phyloP scores from a whole-genome alignment of 2,329 filamentous ascomycete species.

The Grosmannia clavigera region DNA sequence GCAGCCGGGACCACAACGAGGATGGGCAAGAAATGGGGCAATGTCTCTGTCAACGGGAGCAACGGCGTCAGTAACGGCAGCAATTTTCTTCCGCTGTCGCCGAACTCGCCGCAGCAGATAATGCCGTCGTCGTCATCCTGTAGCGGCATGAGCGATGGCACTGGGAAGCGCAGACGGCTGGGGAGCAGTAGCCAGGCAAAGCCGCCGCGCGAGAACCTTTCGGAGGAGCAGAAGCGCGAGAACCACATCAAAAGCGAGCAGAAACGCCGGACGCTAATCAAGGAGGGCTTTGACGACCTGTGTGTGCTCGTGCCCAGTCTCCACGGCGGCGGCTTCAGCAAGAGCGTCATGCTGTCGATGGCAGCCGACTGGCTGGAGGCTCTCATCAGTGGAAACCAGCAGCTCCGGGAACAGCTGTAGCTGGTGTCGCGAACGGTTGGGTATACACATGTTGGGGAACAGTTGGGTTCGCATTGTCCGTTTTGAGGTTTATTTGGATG shows the following conservation, averaged over 20 bases:
- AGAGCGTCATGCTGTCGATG: slow-evolving; percentile 66
- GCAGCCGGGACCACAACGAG: neutral
- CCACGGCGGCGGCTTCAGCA: slow-evolving; percentile 64
- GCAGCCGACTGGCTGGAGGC: slow-evolving; percentile 69
- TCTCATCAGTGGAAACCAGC: slow-evolving; percentile 55
- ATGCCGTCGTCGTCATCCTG: neutral
- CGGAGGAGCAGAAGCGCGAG: slow-evolving; percentile 68
- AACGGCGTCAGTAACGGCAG: neutral
- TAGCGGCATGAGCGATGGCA: neutral
- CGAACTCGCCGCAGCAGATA: neutral
- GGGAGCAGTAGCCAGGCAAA: slow-evolving; percentile 22
- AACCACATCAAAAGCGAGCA: slow-evolving; percentile 85
- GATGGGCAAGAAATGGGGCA: neutral
- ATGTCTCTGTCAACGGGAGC: neutral
- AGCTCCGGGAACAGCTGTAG: slow-evolving; percentile 38
- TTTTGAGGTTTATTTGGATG: too few species aligned
- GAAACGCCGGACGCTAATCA: slow-evolving; percentile 70
- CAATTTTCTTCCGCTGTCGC: neutral
- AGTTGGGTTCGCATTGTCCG: too few species aligned
- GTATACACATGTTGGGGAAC: too few species aligned
- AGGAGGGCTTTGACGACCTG: slow-evolving; percentile 73
- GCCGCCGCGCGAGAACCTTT: slow-evolving; percentile 54
- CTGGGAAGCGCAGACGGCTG: neutral
- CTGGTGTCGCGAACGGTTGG: neutral
- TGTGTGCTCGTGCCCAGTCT: slow-evolving; percentile 64